A percentile compares a stretch with the other conserved stretches of the same genome.
Evolutionary conservation across 2,329 filamentous ascomycete genomes (phyloP).

Genomic region (Sporothrix protearum): DNA sequence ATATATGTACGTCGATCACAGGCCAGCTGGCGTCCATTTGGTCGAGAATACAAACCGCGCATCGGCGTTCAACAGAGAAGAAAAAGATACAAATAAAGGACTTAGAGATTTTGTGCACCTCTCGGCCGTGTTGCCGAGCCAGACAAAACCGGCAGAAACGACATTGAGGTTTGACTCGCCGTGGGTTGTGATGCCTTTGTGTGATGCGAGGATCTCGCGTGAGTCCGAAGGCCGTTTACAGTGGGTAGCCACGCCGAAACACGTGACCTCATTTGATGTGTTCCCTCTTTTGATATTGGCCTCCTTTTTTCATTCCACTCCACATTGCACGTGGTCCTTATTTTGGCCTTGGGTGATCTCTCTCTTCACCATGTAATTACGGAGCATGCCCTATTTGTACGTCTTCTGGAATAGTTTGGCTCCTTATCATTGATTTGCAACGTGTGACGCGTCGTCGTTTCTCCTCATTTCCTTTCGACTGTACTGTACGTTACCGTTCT

Average conservation of each 20-base stretch:
- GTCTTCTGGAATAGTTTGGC: background rate
- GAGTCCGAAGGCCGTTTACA: background rate
- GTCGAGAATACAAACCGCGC: no score
- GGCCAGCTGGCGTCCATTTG: background rate
- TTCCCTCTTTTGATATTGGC: background rate
- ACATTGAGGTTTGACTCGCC: background rate
- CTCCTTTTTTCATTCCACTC: background rate
- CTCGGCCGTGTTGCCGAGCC: background rate
- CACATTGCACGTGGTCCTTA: constrained; percentile 12
- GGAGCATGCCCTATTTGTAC: background rate
- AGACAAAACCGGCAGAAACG: background rate
- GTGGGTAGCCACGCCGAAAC: background rate
- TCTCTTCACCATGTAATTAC: background rate
- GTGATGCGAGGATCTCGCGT: background rate
- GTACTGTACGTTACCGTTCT: background rate
- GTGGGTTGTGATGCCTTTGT: background rate
- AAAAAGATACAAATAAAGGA: background rate
- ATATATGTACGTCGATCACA: background rate
- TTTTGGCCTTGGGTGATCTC: background rate
- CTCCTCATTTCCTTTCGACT: background rate
- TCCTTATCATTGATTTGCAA: background rate
- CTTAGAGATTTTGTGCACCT: background rate
- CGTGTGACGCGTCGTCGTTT: constrained; percentile 1
- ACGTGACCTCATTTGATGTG: background rate
- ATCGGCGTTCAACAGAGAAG: background rate